These are phyloP conservation scores for Penicillium simplicissimum DNA, from an alignment of 495 filamentous ascomycete species.

Conservation along the genomic window DNA sequence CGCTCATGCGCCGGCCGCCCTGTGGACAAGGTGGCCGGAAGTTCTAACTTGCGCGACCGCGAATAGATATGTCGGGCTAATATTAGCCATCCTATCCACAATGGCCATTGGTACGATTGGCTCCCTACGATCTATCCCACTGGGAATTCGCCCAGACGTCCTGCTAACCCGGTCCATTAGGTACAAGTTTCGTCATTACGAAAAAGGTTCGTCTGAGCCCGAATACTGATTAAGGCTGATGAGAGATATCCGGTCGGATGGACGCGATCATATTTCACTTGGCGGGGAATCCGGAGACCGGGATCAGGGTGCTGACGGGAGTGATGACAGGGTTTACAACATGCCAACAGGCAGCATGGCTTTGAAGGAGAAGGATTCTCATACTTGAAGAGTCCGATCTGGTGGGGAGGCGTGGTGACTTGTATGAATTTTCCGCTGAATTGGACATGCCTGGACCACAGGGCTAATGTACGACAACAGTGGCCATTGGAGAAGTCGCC, in stretches of 20 bases:
- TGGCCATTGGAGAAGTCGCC: conserved; percentile 82
- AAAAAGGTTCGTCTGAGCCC: conserved; percentile 67
- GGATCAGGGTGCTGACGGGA: neutral
- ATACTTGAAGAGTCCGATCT: conserved; percentile 87
- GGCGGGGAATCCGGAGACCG: neutral
- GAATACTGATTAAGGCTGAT: conserved; percentile 9
- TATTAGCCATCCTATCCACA: conserved; percentile 86
- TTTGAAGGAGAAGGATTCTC: conserved; percentile 96
- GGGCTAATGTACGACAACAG: conserved; percentile 39
- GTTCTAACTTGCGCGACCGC: conserved; percentile 40
- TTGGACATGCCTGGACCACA: neutral
- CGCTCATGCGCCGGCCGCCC: conserved; percentile 2
- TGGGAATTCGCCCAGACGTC: neutral
- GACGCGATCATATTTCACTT: neutral
- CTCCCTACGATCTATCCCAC: conserved; percentile 4
- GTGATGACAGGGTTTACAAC: conserved; percentile 72
- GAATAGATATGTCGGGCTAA: conserved; percentile 81
- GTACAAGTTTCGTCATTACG: conserved; percentile 90
- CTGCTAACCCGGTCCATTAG: conserved; percentile 44
- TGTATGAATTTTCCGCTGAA: conserved; percentile 52
- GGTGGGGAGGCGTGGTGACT: conserved; percentile 92
- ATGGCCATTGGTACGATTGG: conserved; percentile 81
- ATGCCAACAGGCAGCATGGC: conserved; percentile 84
- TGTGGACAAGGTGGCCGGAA: conserved; percentile 15
- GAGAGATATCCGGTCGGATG: neutral